Conservation (phyloP, 2,329 filamentous ascomycete species). For the Monosporascus sp. region DNA sequence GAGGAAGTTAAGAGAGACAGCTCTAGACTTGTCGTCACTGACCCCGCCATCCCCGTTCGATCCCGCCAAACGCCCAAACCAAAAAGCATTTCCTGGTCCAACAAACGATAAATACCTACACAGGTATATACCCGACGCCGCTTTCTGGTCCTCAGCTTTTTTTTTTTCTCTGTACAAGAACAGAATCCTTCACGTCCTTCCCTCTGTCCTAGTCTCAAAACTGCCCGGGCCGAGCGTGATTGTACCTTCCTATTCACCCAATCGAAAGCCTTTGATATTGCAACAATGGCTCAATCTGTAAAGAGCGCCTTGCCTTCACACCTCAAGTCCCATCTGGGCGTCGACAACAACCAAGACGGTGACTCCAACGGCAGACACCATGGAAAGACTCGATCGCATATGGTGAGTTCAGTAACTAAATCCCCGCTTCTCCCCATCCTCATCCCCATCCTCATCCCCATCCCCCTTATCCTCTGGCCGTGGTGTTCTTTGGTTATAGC, state of each 20-base stretch:
- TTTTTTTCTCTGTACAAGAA: too few species aligned
- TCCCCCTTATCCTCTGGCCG: not conserved
- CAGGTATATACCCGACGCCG: not conserved
- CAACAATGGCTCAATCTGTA: slow-evolving; percentile 62
- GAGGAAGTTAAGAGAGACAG: not conserved
- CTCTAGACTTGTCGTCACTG: not conserved
- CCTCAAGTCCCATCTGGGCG: slow-evolving; percentile 58
- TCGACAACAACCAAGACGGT: slow-evolving; percentile 36
- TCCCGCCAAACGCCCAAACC: not conserved
- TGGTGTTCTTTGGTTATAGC: not conserved
- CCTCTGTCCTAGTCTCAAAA: not conserved
- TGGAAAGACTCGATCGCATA: slow-evolving; percentile 80
- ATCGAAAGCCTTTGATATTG: not conserved
- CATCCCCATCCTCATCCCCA: not conserved
- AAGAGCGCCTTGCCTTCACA: slow-evolving; percentile 79
- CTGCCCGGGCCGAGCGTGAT: not conserved
- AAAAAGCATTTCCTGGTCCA: not conserved
- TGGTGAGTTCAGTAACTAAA: slow-evolving; percentile 55
- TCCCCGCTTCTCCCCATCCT: not conserved
- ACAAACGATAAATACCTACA: not conserved
- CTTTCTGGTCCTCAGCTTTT: too few species aligned
- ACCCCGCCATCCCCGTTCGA: not conserved
- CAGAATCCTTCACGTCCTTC: not conserved
- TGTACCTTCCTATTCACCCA: not conserved
- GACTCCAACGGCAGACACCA: slow-evolving; percentile 64